Evolutionary conservation across 2,329 filamentous ascomycete genomes (phyloP).

Genomic region (Zalaria obscura): DNA sequence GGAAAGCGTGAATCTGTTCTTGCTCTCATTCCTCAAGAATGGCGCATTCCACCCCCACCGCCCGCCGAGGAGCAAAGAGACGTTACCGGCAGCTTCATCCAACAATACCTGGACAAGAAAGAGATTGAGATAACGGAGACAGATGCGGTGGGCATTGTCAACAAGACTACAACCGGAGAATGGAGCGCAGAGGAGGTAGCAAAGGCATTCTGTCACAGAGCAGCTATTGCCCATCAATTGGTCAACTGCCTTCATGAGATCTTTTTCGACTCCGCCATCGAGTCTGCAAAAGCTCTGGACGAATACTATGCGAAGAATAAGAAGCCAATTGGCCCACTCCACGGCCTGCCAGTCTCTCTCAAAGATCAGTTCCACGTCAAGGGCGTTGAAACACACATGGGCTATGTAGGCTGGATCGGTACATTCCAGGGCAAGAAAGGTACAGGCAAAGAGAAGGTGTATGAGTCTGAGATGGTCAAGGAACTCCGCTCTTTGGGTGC

Average conservation of each 20-base stretch:
- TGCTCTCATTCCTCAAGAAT: slow-evolving; percentile 41
- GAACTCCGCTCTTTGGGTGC: slow-evolving; percentile 41
- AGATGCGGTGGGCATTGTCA: slow-evolving; percentile 41
- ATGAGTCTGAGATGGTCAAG: slow-evolving; percentile 44
- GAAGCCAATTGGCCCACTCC: slow-evolving; percentile 29
- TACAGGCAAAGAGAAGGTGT: slow-evolving; percentile 34
- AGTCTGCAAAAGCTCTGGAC: slow-evolving; percentile 26
- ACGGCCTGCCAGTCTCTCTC: slow-evolving; percentile 33
- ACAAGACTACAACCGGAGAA: slow-evolving; percentile 36
- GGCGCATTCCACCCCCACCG: slow-evolving; percentile 37
- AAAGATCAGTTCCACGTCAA: slow-evolving; percentile 37
- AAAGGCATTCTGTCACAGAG: slow-evolving; percentile 42
- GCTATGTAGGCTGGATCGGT: slow-evolving; percentile 52
- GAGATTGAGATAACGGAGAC: slow-evolving; percentile 50
- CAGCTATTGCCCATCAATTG: slow-evolving; percentile 38
- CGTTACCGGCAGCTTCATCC: slow-evolving; percentile 41
- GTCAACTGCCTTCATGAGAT: slow-evolving; percentile 31
- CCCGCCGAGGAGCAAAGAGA: slow-evolving; percentile 38
- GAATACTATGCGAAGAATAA: slow-evolving; percentile 21
- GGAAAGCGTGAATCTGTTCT: slow-evolving; percentile 41
- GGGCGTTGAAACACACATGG: slow-evolving; percentile 36
- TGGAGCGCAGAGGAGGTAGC: slow-evolving; percentile 45
- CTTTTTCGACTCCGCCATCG: slow-evolving; percentile 32
- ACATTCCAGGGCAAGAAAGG: slow-evolving; percentile 41
- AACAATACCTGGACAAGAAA: slow-evolving; percentile 36